Conservation (phyloP, 192 early-diverging fungal genomes). For the Dissophora globulifera region DNA sequence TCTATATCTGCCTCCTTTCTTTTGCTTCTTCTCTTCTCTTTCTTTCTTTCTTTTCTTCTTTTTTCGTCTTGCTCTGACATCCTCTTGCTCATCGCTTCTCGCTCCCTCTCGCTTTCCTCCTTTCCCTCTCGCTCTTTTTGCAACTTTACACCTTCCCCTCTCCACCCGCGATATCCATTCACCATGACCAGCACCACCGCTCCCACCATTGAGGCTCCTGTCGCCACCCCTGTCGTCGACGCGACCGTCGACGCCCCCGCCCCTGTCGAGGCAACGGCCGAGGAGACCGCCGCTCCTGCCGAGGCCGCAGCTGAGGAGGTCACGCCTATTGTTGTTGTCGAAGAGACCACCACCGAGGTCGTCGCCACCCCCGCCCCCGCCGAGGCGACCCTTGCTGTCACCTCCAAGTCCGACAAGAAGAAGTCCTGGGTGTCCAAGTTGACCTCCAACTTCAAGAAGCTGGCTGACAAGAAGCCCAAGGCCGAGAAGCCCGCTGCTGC, state of each 20-base stretch:
- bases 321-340: conserved; percentile 20
- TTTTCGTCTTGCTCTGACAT: background rate
- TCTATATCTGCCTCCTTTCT: background rate
- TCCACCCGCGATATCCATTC: conserved; percentile 1
- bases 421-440: conserved; percentile 49
- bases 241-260: conserved; percentile 1
- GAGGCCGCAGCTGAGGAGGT: conserved; percentile 18
- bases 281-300: conserved; percentile 26
- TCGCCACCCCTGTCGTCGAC: conserved; percentile 5
- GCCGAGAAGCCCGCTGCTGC: conserved; percentile 21
- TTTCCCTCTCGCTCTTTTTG: background rate
- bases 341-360: conserved; percentile 33
- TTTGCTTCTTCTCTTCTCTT: background rate
- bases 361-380: conserved; percentile 31
- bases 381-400: conserved; percentile 17
- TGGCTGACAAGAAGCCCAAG: conserved; percentile 51
- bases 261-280: conserved; percentile 1
- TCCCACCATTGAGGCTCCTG: conserved; percentile 18
- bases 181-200: conserved; percentile 29
- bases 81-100: conserved; percentile 1
- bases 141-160: background rate
- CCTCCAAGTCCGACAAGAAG: conserved; percentile 36
- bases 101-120: background rate
- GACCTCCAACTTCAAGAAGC: conserved; percentile 49
- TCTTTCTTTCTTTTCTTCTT: background rate